A percentile compares a stretch with the other conserved stretches of the same genome.
Evolutionary conservation across 129 eudicot genomes (phyloP).

Genomic region (Flaveria trinervia): DNA sequence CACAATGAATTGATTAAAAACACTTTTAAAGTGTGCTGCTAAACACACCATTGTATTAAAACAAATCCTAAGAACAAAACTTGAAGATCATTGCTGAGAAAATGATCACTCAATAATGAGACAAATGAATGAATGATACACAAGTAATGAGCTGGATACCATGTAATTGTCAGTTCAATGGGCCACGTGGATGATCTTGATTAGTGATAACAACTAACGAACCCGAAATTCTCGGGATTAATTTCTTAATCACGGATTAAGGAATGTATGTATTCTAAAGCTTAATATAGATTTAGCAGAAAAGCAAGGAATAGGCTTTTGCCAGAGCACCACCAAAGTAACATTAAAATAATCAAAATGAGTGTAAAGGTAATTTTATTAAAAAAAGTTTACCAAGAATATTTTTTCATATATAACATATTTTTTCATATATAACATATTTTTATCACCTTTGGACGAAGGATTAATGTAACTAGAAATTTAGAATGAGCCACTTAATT

Average conservation of each 20-base stretch:
- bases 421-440: background rate
- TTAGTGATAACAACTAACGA: slow-evolving; percentile 6
- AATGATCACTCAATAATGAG: background rate
- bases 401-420: background rate
- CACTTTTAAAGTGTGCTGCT: too few species aligned
- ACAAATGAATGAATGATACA: slow-evolving; percentile 7
- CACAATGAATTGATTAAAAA: too few species aligned
- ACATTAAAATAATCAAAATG: background rate
- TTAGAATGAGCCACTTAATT: background rate
- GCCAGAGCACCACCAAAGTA: background rate
- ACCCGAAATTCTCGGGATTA: slow-evolving; percentile 25
- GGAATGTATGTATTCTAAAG: background rate
- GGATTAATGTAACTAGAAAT: background rate
- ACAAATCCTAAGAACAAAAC: too few species aligned
- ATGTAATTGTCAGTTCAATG: background rate
- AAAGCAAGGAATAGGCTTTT: slow-evolving; percentile 3
- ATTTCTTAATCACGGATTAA: slow-evolving; percentile 22
- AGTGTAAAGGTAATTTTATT: background rate
- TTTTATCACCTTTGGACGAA: too few species aligned
- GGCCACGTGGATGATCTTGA: background rate
- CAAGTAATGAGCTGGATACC: background rate
- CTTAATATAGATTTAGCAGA: background rate
- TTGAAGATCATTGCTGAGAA: background rate
- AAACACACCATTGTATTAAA: background rate
- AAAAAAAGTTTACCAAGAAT: background rate